phyloP scores from a whole-genome alignment of 2,329 filamentous ascomycete genomes.

The Epicoccum sorghinum region DNA sequence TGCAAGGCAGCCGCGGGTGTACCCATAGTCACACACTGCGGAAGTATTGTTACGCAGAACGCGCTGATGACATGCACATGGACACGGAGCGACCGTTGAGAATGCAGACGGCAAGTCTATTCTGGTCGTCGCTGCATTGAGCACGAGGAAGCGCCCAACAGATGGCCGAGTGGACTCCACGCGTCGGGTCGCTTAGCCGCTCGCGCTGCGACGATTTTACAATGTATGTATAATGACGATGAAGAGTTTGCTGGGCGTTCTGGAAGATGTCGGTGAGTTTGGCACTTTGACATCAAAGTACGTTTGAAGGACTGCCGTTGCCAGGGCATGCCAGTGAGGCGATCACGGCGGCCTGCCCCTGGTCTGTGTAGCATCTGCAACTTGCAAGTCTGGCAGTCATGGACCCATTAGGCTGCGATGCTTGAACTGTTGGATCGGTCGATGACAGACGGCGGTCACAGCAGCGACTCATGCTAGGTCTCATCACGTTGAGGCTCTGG shows the following conservation, averaged over 20 bases:
- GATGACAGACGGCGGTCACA: constrained; percentile 17
- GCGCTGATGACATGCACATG: constrained; percentile 35
- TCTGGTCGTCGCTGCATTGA: constrained; percentile 24
- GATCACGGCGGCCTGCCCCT: constrained; percentile 20
- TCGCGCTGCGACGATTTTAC: constrained; percentile 11
- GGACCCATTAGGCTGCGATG: constrained; percentile 15
- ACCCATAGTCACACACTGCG: constrained; percentile 31
- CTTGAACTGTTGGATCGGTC: constrained; percentile 27
- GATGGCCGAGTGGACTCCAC: constrained; percentile 15
- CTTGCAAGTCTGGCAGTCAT: constrained; percentile 14
- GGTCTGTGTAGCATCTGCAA: constrained; percentile 6
- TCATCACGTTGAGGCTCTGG: constrained; percentile 7
- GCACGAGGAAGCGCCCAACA: constrained; percentile 38
- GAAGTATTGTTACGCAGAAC: constrained; percentile 35
- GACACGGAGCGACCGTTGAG: constrained; percentile 20
- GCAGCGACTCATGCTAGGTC: constrained; percentile 13
- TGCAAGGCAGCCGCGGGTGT: constrained; percentile 34
- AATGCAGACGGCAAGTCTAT: constrained; percentile 23
- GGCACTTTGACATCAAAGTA: constrained; percentile 24
- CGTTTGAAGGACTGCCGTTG: constrained; percentile 22
- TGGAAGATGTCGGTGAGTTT: constrained; percentile 39
- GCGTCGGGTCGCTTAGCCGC: constrained; percentile 32
- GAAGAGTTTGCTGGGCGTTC: constrained; percentile 20
- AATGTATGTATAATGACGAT: constrained; percentile 26
- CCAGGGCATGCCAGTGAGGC: constrained; percentile 31